Evolutionary conservation across 371 early-diverging fungal species (phyloP), one percentile per base, ranked within the genome.

Genomic region (Mortierella sp.): DNA sequence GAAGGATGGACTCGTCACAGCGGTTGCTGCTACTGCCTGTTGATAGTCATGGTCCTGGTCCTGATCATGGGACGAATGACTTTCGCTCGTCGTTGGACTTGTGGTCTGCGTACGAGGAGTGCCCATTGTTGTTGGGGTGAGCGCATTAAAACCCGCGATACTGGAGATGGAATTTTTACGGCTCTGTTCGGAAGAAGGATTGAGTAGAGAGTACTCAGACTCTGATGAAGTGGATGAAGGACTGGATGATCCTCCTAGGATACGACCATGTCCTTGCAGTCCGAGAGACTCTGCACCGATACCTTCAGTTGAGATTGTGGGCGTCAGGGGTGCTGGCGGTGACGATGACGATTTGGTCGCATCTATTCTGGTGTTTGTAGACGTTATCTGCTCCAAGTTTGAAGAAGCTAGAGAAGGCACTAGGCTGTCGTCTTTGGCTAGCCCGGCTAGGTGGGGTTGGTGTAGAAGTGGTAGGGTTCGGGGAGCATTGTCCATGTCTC

Each of bases 181-280:
- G 32, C 64, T 63, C 39, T 58, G 69, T 56, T 67, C 64, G 7
- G 68, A 27, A 4, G 76, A 69, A 9, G 76, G 76, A 50, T 56
- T 50, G 37, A 75, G 65, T 15, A 75, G 24, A 6, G 65, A 75
- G 42, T 52, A 75, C 32, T 75, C 76, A 4, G 76, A 75, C 24
- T 50, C 63, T 15, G 65, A 61, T 1, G 63, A 54, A n/a, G 56
- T 47, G 21, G 56, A 26, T 11, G 62, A 43, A 17, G 72, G 51
- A 8, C 56, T 64, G 6, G 60, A 27, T 1, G 71, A 64, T 0
- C 50, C n/a, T n/a, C n/a, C 64, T 53, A 64, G 55, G 24, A 39
- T 31, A 4, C 30, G 21, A 30, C 4, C 32, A 24, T 55, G 56
- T 9, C 30, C 32, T 14, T 57, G 53, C 34, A 31, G 63, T 27